Conservation (phyloP, 2,329 filamentous ascomycete species). For the Monosporascus ibericus region DNA sequence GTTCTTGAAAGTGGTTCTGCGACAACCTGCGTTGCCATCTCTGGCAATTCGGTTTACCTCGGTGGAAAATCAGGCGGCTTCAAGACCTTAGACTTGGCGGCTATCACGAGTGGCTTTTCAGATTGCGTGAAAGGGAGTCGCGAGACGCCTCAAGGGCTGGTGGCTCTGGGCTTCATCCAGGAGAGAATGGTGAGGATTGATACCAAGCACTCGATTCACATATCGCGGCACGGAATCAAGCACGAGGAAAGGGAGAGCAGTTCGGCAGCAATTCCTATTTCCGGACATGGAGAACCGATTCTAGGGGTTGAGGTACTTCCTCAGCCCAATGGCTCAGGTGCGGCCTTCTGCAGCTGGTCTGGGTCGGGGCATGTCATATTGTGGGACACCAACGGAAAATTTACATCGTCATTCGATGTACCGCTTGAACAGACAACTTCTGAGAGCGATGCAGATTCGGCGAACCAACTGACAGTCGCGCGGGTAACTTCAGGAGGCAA, state of each 20-base stretch:
- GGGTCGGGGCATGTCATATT: conserved; percentile 72
- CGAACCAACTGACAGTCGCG: conserved; percentile 56
- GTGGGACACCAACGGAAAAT: conserved; percentile 70
- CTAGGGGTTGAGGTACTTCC: conserved; percentile 66
- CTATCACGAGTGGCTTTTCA: conserved; percentile 36
- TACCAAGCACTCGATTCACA: conserved; percentile 66
- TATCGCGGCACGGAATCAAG: conserved; percentile 46
- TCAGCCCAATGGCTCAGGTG: conserved; percentile 52
- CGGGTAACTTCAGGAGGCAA: conserved; percentile 55
- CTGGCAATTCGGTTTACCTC: conserved; percentile 56
- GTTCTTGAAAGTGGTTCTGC: conserved; percentile 61
- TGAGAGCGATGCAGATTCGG: conserved; percentile 43
- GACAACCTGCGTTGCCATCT: conserved; percentile 61
- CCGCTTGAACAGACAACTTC: conserved; percentile 58
- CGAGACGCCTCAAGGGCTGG: conserved; percentile 40
- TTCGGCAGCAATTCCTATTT: conserved; percentile 47
- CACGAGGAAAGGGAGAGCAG: conserved; percentile 33
- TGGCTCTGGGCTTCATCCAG: conserved; percentile 63
- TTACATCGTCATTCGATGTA: conserved; percentile 58
- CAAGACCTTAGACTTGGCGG: conserved; percentile 44
- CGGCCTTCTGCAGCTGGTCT: conserved; percentile 87
- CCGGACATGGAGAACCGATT: conserved; percentile 59
- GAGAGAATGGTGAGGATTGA: conserved; percentile 71
- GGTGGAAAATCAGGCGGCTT: conserved; percentile 61
- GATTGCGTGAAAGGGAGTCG: conserved; percentile 34